Conservation (phyloP, 2,329 filamentous ascomycete species). For the Colletotrichum sansevieriae region DNA sequence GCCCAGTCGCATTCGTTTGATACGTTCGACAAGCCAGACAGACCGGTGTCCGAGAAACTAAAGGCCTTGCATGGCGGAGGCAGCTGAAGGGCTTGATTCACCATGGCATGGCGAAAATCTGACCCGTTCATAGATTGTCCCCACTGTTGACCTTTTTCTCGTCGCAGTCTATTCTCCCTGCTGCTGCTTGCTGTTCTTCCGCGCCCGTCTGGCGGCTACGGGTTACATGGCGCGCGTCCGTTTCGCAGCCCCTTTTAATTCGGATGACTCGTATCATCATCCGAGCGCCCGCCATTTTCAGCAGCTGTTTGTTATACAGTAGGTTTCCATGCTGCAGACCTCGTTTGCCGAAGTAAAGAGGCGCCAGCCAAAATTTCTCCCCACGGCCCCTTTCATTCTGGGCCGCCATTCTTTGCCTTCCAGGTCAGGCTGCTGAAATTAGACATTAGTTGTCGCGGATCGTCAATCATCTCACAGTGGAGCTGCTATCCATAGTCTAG, state of each 20-base stretch:
- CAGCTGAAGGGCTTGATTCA: constrained; percentile 10
- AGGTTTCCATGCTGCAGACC: constrained; percentile 16
- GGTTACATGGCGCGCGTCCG: constrained; percentile 12
- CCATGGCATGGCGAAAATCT: constrained; percentile 16
- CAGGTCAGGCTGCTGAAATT: constrained; percentile 2
- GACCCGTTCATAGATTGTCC: neutral
- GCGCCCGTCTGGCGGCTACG: neutral
- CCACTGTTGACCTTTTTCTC: constrained; percentile 16
- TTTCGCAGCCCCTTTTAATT: neutral
- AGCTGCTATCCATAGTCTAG: neutral
- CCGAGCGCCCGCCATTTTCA: constrained; percentile 1
- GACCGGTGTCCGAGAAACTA: constrained; percentile 31
- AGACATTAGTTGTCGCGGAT: constrained; percentile 18
- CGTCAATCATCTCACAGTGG: constrained; percentile 13
- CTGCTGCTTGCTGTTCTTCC: neutral
- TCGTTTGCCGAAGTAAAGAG: constrained; percentile 1
- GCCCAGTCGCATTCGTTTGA: constrained; percentile 23
- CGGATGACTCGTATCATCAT: constrained; percentile 34
- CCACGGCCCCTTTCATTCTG: constrained; percentile 22
- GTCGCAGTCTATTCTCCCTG: neutral
- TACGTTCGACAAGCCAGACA: constrained; percentile 23
- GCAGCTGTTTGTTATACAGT: constrained; percentile 11
- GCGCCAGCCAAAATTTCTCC: constrained; percentile 2
- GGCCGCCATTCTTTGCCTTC: constrained; percentile 3
- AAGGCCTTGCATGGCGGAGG: constrained; percentile 1